Percentiles rank a stretch among this genome's conserved stretches.
phyloP scores from a whole-genome alignment of 2,329 filamentous ascomycete species.

The Amauroascus verrucosus region DNA sequence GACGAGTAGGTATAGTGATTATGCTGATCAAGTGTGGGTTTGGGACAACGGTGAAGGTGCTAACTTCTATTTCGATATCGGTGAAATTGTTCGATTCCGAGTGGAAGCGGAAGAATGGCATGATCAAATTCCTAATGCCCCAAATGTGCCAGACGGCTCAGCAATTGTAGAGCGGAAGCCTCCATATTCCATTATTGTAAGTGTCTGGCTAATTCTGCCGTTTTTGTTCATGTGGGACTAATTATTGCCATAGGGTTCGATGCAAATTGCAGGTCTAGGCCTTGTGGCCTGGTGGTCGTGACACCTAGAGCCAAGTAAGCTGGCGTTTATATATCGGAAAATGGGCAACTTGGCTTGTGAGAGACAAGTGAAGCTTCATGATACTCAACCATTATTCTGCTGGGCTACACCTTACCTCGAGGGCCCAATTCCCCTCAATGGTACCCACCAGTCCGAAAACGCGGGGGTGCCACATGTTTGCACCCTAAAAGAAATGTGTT shows the following conservation, averaged over 20 bases:
- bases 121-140: constrained; percentile 67
- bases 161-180: constrained; percentile 50
- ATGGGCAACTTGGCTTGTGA: background rate
- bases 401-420: too few species aligned
- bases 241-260: constrained; percentile 32
- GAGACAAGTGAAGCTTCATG: background rate
- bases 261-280: constrained; percentile 39
- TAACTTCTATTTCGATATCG: constrained; percentile 75
- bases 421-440: too few species aligned
- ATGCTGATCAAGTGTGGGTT: constrained; percentile 69
- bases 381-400: too few species aligned
- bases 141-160: constrained; percentile 52
- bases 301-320: background rate
- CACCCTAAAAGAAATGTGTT: too few species aligned
- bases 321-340: background rate
- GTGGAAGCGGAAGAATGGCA: constrained; percentile 85
- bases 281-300: constrained; percentile 38
- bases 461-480: too few species aligned
- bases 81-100: constrained; percentile 78
- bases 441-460: too few species aligned
- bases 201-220: constrained; percentile 10
- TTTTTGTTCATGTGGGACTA: background rate
- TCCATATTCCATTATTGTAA: constrained; percentile 38
- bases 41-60: constrained; percentile 66
- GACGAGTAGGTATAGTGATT: constrained; percentile 43